A percentile compares a stretch with the other conserved stretches of the same genome.
Conservation (phyloP, 805 yeast species). For the Suhomyces canberraensis region DNA sequence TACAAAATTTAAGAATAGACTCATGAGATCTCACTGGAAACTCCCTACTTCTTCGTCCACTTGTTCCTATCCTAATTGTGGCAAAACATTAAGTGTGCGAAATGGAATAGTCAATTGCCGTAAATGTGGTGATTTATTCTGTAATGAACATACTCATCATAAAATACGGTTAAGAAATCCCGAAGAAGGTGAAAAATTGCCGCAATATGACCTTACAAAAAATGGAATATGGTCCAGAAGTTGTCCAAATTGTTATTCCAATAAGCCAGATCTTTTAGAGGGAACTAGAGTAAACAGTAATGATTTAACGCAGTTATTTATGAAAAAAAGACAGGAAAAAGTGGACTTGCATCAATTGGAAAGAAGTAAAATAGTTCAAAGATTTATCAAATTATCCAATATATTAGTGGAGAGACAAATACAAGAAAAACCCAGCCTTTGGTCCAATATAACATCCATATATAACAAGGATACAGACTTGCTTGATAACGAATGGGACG, state of each 20-base stretch:
- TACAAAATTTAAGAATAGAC: conserved; percentile 18
- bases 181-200: conserved; percentile 17
- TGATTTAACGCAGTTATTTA: conserved; percentile 48
- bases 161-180: conserved; percentile 46
- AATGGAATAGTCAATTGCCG: conserved; percentile 68
- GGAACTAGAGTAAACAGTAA: conserved; percentile 36
- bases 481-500: conserved; percentile 55
- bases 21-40: conserved; percentile 58
- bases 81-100: conserved; percentile 43
- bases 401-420: conserved; percentile 18
- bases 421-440: conserved; percentile 2
- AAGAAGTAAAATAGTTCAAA: conserved; percentile 53
- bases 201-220: conserved; percentile 22
- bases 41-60: conserved; percentile 36
- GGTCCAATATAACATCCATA: not conserved
- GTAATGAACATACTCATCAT: conserved; percentile 60
- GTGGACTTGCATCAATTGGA: conserved; percentile 51
- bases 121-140: conserved; percentile 70
- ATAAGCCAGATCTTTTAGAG: conserved; percentile 51
- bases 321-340: conserved; percentile 35
- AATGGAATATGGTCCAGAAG: conserved; percentile 68
- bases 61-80: conserved; percentile 45
- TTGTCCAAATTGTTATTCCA: conserved; percentile 59
- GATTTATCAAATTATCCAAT: conserved; percentile 49
- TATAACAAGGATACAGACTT: not conserved